These are phyloP conservation scores for Botryotinia convoluta DNA, from an alignment of 2,329 filamentous ascomycete genomes.

Conservation along the genomic window DNA sequence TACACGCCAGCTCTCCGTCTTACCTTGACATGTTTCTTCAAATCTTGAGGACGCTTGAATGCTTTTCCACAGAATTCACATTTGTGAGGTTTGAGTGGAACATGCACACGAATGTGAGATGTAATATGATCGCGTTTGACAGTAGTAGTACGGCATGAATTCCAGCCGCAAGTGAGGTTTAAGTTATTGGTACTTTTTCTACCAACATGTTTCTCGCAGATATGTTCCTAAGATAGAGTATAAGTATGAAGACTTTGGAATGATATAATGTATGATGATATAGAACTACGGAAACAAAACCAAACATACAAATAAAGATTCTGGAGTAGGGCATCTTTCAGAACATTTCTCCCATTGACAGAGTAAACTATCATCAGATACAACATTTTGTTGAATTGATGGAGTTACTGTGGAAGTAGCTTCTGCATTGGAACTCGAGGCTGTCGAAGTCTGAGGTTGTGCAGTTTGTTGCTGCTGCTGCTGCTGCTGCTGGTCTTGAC, in stretches of 20 bases:
- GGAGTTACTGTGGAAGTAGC: conserved; percentile 22
- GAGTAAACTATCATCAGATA: conserved; percentile 39
- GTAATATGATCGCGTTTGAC: conserved; percentile 99
- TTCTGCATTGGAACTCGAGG: conserved; percentile 23
- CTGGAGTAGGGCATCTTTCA: conserved; percentile 41
- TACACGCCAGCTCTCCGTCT: conserved; percentile 21
- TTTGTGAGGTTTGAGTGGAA: conserved; percentile 98
- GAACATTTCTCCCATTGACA: conserved; percentile 44
- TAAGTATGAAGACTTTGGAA: conserved; percentile 11
- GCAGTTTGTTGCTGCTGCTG: conserved; percentile 20
- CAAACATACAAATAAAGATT: conserved; percentile 42
- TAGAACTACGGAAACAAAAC: not conserved
- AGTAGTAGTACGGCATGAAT: conserved; percentile 89
- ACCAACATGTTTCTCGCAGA: conserved; percentile 96
- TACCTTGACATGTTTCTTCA: conserved; percentile 98
- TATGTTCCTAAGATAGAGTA: conserved; percentile 69
- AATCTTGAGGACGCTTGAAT: conserved; percentile 97
- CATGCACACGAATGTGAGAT: conserved; percentile 96
- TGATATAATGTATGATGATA: not conserved
- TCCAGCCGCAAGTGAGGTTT: conserved; percentile 96
- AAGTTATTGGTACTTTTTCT: conserved; percentile 99
- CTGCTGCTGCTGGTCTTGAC: conserved; percentile 22
- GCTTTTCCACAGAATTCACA: conserved; percentile 98
- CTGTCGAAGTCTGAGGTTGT: not conserved
- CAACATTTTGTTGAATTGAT: conserved; percentile 25